Conservation (phyloP, 2,329 filamentous ascomycete genomes). For the Epichloe typhina region DNA sequence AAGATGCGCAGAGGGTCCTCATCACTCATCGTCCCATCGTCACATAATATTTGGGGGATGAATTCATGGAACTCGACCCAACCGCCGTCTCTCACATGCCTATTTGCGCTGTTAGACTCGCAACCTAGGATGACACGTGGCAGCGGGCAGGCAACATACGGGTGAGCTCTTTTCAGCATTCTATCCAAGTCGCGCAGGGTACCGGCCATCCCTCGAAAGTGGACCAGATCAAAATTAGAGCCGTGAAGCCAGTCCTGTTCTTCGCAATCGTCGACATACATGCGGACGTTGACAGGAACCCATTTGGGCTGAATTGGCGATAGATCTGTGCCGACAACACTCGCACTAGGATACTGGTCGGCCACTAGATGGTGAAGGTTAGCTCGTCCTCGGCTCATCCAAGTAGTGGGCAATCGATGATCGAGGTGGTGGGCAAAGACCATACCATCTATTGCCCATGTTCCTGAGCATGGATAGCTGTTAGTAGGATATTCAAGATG, state of each 20-base stretch:
- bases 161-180: slow-evolving; percentile 27
- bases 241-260: slow-evolving; percentile 43
- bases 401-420: background rate
- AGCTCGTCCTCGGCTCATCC: background rate
- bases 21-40: slow-evolving; percentile 29
- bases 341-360: slow-evolving; percentile 27
- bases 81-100: slow-evolving; percentile 31
- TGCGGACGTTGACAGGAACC: slow-evolving; percentile 47
- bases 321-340: slow-evolving; percentile 28
- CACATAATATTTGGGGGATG: slow-evolving; percentile 26
- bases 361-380: slow-evolving; percentile 17
- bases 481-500: background rate
- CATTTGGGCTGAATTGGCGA: slow-evolving; percentile 33
- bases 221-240: slow-evolving; percentile 42
- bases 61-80: slow-evolving; percentile 40
- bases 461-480: slow-evolving; percentile 14
- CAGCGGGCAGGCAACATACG: slow-evolving; percentile 10
- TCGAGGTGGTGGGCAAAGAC: background rate
- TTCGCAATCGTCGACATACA: slow-evolving; percentile 48
- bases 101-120: slow-evolving; percentile 9
- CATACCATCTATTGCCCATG: slow-evolving; percentile 40
- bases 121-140: background rate
- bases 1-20: slow-evolving; percentile 25
- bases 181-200: slow-evolving; percentile 37
- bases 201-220: slow-evolving; percentile 34